Conservation (phyloP, 148 eudicot species). For the Camellia lanceoleosa region DNA sequence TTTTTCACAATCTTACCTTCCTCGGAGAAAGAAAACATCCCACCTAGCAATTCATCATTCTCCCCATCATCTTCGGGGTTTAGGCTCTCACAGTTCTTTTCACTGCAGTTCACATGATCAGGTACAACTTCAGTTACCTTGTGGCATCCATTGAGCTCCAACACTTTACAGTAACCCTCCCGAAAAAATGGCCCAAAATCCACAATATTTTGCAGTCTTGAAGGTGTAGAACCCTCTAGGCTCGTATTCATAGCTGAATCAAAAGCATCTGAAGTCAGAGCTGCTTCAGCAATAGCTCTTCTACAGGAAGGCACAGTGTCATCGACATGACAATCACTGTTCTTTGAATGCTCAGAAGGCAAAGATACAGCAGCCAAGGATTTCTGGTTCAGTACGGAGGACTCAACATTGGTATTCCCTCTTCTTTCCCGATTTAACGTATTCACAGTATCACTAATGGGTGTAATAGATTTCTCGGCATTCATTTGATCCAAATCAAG, state of each 20-base stretch:
- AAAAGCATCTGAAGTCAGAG: not conserved
- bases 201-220: constrained; percentile 9
- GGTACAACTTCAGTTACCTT: constrained; percentile 11
- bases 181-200: constrained; percentile 10
- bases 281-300: not conserved
- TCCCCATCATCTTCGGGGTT: not conserved
- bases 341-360: constrained; percentile 8
- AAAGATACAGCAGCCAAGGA: constrained; percentile 1
- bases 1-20: constrained; percentile 5
- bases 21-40: constrained; percentile 18
- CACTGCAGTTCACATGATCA: constrained; percentile 10
- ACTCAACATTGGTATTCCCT: not conserved
- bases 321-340: not conserved
- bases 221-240: not conserved
- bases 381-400: not conserved
- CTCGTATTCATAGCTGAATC: constrained; percentile 7
- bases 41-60: constrained; percentile 12
- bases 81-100: not conserved
- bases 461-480: constrained; percentile 6
- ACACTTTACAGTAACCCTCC: constrained; percentile 15
- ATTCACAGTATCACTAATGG: not conserved
- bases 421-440: constrained; percentile 6
- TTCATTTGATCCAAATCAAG: constrained; percentile 29
- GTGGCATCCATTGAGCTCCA: constrained; percentile 1
- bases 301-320: not conserved